A percentile compares a stretch with the other conserved stretches of the same genome.
Evolutionary conservation across 495 filamentous ascomycete species (phyloP).

Genomic region (Penicillium turbatum): DNA sequence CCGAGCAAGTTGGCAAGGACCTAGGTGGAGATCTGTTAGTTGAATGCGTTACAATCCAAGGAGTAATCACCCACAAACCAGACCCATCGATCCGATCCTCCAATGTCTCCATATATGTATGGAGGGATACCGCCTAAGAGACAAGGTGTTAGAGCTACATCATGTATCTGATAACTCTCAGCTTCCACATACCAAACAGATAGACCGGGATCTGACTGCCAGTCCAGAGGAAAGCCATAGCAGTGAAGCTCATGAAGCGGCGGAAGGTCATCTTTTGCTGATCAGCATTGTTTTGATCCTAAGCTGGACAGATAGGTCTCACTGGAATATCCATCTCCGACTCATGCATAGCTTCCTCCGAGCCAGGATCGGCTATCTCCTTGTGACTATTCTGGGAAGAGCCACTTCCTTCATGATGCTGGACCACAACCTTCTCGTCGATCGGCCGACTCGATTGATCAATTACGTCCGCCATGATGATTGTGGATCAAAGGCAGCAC

Average conservation of each 20-base stretch:
- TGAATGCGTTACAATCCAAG: not conserved
- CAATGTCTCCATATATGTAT: slow-evolving; percentile 61
- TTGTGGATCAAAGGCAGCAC: not conserved
- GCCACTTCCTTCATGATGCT: slow-evolving; percentile 15
- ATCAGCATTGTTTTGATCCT: not conserved
- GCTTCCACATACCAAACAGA: slow-evolving; percentile 45
- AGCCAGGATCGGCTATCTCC: slow-evolving; percentile 15
- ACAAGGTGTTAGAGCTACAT: not conserved
- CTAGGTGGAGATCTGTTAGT: slow-evolving; percentile 14
- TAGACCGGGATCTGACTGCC: slow-evolving; percentile 63
- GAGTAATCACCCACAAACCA: slow-evolving; percentile 54
- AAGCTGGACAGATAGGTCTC: not conserved
- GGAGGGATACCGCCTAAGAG: slow-evolving; percentile 53
- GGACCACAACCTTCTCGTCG: slow-evolving; percentile 26
- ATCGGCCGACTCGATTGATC: slow-evolving; percentile 16
- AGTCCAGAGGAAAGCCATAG: slow-evolving; percentile 65
- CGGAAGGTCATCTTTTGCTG: slow-evolving; percentile 49
- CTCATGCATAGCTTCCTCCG: slow-evolving; percentile 21
- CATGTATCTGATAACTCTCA: too few species aligned
- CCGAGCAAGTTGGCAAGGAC: slow-evolving; percentile 63
- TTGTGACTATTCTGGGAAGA: slow-evolving; percentile 24
- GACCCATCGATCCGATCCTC: slow-evolving; percentile 63
- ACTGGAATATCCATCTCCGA: slow-evolving; percentile 22
- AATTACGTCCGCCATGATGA: slow-evolving; percentile 17
- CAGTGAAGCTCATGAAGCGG: slow-evolving; percentile 55